These are phyloP conservation scores for Biscogniauxia sp. DNA, from an alignment of 2,329 filamentous ascomycete species.

Conservation along the genomic window DNA sequence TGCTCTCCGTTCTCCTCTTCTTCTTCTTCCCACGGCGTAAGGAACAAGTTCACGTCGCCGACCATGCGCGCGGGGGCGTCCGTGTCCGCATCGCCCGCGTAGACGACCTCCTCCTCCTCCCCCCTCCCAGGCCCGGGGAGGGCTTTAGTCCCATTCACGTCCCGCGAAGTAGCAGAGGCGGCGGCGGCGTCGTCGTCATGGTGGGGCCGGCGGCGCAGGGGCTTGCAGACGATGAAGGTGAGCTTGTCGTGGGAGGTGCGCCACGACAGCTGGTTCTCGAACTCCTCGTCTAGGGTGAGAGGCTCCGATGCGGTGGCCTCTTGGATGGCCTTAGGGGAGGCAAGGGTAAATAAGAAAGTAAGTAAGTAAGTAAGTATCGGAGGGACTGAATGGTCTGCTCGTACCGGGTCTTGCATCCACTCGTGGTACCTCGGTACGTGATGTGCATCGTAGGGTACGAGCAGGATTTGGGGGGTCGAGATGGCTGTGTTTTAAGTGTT, in stretches of 20 bases:
- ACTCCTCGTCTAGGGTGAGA: conserved; percentile 76
- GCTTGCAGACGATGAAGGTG: conserved; percentile 77
- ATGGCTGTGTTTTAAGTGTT: conserved; percentile 52
- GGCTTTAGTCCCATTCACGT: too few species aligned
- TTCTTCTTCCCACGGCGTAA: conserved; percentile 58
- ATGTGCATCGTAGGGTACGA: conserved; percentile 79
- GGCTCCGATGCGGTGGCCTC: conserved; percentile 85
- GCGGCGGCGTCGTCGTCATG: too few species aligned
- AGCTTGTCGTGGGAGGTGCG: conserved; percentile 78
- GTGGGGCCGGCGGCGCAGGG: not conserved
- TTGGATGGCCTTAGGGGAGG: conserved; percentile 62
- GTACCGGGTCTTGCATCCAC: conserved; percentile 85
- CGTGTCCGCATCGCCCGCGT: conserved; percentile 50
- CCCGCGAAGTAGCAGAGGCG: too few species aligned
- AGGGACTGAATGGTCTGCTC: conserved; percentile 7
- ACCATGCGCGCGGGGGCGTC: conserved; percentile 62
- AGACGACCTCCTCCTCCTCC: conserved; percentile 16
- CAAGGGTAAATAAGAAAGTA: not conserved
- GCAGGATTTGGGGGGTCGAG: conserved; percentile 61
- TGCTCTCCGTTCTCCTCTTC: conserved; percentile 30
- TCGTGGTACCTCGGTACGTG: conserved; percentile 82
- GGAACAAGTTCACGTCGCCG: conserved; percentile 79
- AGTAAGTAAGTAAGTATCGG: not conserved
- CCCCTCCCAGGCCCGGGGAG: too few species aligned
- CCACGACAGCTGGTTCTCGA: conserved; percentile 89